These are phyloP conservation scores for Ramalina intermedia DNA, from an alignment of 495 filamentous ascomycete species.

Conservation along the genomic window DNA sequence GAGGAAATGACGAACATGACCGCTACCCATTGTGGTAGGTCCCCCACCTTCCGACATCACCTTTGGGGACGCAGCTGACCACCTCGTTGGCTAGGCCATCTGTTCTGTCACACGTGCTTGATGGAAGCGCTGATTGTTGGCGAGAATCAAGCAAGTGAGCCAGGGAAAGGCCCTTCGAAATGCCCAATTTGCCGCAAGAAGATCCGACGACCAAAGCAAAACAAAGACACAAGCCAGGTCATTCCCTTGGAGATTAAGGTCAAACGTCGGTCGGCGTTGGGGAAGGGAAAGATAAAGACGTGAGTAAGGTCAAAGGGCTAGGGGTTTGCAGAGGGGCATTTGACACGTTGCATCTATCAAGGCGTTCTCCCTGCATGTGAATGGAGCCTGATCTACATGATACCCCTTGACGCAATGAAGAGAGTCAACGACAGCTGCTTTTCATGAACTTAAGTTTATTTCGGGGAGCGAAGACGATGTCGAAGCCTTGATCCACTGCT, in stretches of 20 bases:
- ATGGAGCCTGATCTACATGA: background rate
- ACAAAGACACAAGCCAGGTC: conserved; percentile 29
- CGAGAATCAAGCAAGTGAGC: conserved; percentile 27
- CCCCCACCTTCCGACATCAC: background rate
- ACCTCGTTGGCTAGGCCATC: conserved; percentile 43
- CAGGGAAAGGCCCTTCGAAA: conserved; percentile 18
- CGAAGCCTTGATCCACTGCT: no score
- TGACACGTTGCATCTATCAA: background rate
- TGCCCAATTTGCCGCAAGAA: conserved; percentile 38
- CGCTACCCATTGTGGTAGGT: conserved; percentile 70
- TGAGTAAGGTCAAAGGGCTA: background rate
- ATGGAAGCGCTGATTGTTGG: conserved; percentile 54
- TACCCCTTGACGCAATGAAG: no score
- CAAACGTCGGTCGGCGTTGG: conserved; percentile 23
- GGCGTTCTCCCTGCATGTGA: background rate
- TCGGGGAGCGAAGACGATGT: no score
- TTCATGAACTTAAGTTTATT: no score
- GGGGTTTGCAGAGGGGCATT: no score
- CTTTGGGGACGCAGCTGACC: background rate
- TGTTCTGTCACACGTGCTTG: conserved; percentile 75
- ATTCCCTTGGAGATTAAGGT: conserved; percentile 50
- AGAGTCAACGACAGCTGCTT: no score
- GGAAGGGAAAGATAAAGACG: conserved; percentile 12
- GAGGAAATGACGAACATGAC: conserved; percentile 59
- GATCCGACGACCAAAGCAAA: conserved; percentile 12